Evolutionary conservation across 805 yeast genomes (phyloP), one percentile per base, ranked within the genome.

Genomic region (Candida dajiaensis): DNA sequence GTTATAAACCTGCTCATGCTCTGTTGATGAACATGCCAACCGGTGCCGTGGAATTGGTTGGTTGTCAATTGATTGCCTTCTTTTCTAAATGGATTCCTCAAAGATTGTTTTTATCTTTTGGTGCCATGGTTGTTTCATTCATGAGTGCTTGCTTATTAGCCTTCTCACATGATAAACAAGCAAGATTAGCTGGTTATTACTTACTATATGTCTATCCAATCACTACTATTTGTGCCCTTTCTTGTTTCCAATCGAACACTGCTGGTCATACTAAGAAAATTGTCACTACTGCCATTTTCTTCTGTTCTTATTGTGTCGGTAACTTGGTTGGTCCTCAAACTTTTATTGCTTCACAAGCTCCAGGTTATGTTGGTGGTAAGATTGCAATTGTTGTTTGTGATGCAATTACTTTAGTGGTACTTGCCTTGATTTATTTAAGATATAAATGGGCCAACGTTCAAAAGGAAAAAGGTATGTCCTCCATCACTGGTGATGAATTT

Each of bases 281-380:
- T 41, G 66, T 74, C 2, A 71, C 67, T 2, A 75, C 69, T 55
- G 74, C 78, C 2, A 51, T 73, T 26, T 61, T 66, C 47, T 66
- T 79, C 37, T 56, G 78, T 42, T 76, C 74, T 6, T 77, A 71
- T 61, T 73, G 80, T 58, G 73, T 68, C 9, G 84, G 84, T 20
- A 80, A 78, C 55, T 62, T 76, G 41, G 63, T 70, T 42, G 84
- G 84, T 3, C 81, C 83, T 1, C 80, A 76, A 50, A 66, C 78
- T 4, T 77, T 76, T 54, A 59, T 62, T 39, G 60, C 62, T 0
- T 47, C 43, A 3, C 74, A 77, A 53, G 75, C 77, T 3, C 79
- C 80, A 20, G 46, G 50, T 4, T 76, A 73, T 51, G 55, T 57
- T 12, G 64, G 68, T 35, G 80, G 73, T 16, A 68, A 67, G 47